Percentiles rank a stretch among this genome's conserved stretches.
These are phyloP conservation scores for Coprinopsis marcescibilis DNA, from an alignment of 768 basidiomycete species.

Conservation along the genomic window DNA sequence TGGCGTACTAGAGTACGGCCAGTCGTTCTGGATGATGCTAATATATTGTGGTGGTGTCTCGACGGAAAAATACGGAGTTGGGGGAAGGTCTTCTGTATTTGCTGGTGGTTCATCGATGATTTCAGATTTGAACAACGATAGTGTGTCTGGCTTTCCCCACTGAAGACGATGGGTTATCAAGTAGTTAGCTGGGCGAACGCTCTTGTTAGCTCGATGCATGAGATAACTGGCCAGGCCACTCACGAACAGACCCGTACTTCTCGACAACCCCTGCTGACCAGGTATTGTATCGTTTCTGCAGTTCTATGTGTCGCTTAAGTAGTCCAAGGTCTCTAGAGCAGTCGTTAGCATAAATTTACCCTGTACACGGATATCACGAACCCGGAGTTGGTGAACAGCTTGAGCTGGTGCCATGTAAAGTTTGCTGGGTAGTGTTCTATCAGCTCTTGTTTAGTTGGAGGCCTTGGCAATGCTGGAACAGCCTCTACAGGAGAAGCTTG, in stretches of 20 bases:
- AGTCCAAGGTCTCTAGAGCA: conserved; percentile 73
- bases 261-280: conserved; percentile 52
- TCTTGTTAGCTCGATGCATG: background rate
- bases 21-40: conserved; percentile 77
- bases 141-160: conserved; percentile 68
- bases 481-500: conserved; percentile 13
- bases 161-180: conserved; percentile 62
- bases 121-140: conserved; percentile 53
- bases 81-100: conserved; percentile 11
- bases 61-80: conserved; percentile 56
- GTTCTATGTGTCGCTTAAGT: conserved; percentile 63
- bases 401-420: conserved; percentile 73
- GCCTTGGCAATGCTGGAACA: conserved; percentile 48
- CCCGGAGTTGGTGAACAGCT: conserved; percentile 77
- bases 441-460: conserved; percentile 65
- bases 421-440: conserved; percentile 63
- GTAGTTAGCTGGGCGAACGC: conserved; percentile 52
- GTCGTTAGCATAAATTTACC: background rate
- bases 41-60: conserved; percentile 53
- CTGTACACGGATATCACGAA: conserved; percentile 22
- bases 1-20: conserved; percentile 76
- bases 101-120: conserved; percentile 28
- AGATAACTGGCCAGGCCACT: conserved; percentile 17
- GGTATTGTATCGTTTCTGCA: conserved; percentile 61
- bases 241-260: conserved; percentile 64